Evolutionary conservation across 352 stramenopile species (phyloP), one percentile per base, ranked within the genome.

Genomic region (Globisporangium cylindrosporum): DNA sequence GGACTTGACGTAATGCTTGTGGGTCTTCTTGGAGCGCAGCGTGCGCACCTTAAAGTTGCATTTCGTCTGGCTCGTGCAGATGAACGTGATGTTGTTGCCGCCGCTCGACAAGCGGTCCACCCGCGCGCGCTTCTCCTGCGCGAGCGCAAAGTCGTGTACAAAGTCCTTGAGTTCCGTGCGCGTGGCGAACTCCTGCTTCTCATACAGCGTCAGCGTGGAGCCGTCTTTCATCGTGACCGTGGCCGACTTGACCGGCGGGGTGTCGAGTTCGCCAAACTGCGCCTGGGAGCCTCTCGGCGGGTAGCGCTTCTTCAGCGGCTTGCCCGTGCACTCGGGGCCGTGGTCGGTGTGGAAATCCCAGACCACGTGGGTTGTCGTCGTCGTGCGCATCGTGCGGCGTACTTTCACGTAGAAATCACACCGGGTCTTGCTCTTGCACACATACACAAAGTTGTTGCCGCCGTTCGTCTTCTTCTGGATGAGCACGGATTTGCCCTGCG

Each of bases 11-110:
- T 57, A 46, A 43, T 69, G 64, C 29, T 8, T 38, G 27, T 59
- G 41, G 0, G 41, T 64, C 46, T 29, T 36, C 43, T 59, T 58
- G 6, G 38, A 58, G 4, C 64, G 64, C 27, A 69, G 57, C 43
- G 80, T 66, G 25, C 76, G 69, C 29, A 86, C 76, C 9, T 76
- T 70, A 27, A 86, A 86, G 53, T 55, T 64, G 67, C 78, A 86
- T n/a, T 65, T 66, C 29, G 78, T 84, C 3, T 66, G 54, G 57
- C 78, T 86, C 59, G 71, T 80, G 70, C 78, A 86, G 14, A 80
- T 38, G 43, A 84, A 84, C 10, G 68, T 79, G 27, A 81, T 81
- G 73, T 84, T 86, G 67, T 86, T 86, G 25, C 78, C 78, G 15
- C 76, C 76, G 49, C 78, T 86, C 7, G 75, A 66, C 27, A 58